Base-by-base conservation (phyloP, 2,329 filamentous ascomycete genomes). In the Sordariomycetes sp. region DNA sequence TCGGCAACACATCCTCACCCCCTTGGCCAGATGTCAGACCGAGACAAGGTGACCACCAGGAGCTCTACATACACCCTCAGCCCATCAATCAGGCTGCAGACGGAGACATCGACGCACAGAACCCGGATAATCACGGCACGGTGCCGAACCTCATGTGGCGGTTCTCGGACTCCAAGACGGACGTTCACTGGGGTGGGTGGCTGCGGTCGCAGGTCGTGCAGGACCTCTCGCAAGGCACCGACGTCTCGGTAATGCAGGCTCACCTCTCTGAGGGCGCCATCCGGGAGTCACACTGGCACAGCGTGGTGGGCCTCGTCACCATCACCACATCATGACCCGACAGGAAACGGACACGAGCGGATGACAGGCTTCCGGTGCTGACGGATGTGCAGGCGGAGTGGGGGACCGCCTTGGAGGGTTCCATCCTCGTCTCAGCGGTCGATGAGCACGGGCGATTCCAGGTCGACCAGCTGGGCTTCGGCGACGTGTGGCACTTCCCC, bases 401-500 rank as follows among this genome's bases (percentile, higher is more conserved):
- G 36, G 36, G 17, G 6, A 10, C 15, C 36, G 36, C 8, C 28
- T 32, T 32, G 4, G 28, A 3, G 4, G 28, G 28, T 4, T 42
- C 36, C 4, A 42, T 86, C 6, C 65, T 80, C 4, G 67, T 86
- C 22, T 81, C 79, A 1, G 81, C 79, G 0, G 82, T 86, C 4
- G 79, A 86, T 60, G 79, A 86, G 64, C 69, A 81, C 36, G 84
- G 84, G 34, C 66, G 74, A 53, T 77, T 79, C 63, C 72, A 80
- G 62, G 71, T 75, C 28, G 76, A 80, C 59, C 76, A 73, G 58
- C 75, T 85, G 12, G 74, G 74, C 54, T 80, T 77, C 53, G 82
- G 84, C n/a, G 84, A 86, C 59, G 78, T 85, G 52, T 86, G 82
- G 81, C 86, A 86, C 65, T 85, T 86, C 62, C 83, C 83, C 34